phyloP scores from a whole-genome alignment of 371 early-diverging fungal species.

The Lichtheimia ramosa region DNA sequence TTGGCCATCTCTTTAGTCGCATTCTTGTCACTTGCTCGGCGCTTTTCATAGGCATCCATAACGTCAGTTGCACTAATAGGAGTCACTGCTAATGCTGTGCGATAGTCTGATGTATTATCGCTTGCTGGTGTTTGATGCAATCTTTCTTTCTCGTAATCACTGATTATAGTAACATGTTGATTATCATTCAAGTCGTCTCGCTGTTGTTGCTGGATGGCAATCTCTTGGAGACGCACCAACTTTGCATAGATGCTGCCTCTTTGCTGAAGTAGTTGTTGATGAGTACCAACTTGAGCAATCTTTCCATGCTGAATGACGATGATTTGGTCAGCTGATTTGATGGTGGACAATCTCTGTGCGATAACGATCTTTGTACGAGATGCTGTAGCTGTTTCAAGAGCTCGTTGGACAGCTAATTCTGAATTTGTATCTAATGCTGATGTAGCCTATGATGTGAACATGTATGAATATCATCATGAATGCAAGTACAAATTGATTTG shows the following conservation, averaged over 20 bases:
- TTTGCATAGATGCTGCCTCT: slow-evolving; percentile 52
- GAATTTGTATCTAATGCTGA: slow-evolving; percentile 77
- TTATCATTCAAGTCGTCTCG: neutral
- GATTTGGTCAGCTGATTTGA: slow-evolving; percentile 81
- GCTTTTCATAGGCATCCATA: slow-evolving; percentile 41
- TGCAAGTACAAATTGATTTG: neutral
- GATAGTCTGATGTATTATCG: neutral
- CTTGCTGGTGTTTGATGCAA: neutral
- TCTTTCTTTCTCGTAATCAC: neutral
- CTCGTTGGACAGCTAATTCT: slow-evolving; percentile 78
- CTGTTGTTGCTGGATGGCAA: slow-evolving; percentile 15
- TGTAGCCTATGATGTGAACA: slow-evolving; percentile 50
- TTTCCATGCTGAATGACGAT: slow-evolving; percentile 74
- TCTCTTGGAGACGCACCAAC: slow-evolving; percentile 59
- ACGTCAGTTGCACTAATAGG: slow-evolving; percentile 17
- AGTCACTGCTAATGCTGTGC: too few species aligned
- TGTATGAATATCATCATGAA: neutral
- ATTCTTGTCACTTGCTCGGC: slow-evolving; percentile 41
- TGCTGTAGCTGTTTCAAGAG: slow-evolving; percentile 74
- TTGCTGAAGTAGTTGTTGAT: slow-evolving; percentile 55
- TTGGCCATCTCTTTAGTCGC: slow-evolving; percentile 36
- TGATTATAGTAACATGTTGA: neutral
- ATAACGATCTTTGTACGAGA: slow-evolving; percentile 89
- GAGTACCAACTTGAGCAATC: slow-evolving; percentile 72
- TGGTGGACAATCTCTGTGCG: slow-evolving; percentile 86